Conservation (phyloP, 805 yeast species). For the Pichia eremophila region DNA sequence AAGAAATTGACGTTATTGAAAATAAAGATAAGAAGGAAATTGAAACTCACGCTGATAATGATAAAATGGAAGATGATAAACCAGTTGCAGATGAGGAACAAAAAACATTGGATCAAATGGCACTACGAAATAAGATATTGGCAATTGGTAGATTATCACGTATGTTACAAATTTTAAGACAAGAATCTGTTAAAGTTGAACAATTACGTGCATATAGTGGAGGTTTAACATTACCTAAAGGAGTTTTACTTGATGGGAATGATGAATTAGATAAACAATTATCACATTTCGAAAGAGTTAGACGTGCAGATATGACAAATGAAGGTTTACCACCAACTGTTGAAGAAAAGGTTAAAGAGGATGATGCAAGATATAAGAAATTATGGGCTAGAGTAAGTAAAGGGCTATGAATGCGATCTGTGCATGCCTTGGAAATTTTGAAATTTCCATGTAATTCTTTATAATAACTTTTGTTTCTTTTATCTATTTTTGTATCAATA, state of each 20-base stretch:
- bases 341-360: constrained; percentile 8
- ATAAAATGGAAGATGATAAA: background rate
- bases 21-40: background rate
- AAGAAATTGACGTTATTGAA: background rate
- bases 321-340: constrained; percentile 78
- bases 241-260: constrained; percentile 72
- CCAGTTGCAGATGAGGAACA: constrained; percentile 6
- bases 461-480: no score
- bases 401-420: background rate
- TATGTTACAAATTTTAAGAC: constrained; percentile 83
- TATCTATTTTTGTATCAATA: no score
- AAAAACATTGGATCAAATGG: constrained; percentile 24
- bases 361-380: constrained; percentile 6
- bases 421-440: no score
- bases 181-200: constrained; percentile 81
- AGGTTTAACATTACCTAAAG: constrained; percentile 68
- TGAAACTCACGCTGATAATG: background rate
- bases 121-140: constrained; percentile 75
- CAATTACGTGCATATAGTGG: constrained; percentile 68
- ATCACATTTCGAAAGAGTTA: constrained; percentile 73
- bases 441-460: background rate
- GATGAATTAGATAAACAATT: constrained; percentile 70
- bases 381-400: constrained; percentile 2
- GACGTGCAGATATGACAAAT: constrained; percentile 66
- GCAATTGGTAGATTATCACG: constrained; percentile 96